Evolutionary conservation across 345 rosid species (phyloP).

Genomic region (Lumnitzera littorea): DNA sequence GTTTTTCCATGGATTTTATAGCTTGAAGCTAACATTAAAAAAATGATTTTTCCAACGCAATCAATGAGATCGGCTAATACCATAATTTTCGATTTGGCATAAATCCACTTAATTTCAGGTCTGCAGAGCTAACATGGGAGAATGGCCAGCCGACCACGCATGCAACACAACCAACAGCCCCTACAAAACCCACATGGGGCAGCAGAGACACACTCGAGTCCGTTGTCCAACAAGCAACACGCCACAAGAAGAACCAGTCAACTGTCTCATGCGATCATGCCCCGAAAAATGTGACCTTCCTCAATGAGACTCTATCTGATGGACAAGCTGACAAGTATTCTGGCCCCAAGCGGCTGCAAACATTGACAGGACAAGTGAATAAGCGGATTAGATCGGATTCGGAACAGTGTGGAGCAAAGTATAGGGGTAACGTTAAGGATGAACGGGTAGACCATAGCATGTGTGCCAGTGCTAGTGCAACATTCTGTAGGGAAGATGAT

Average conservation of each 20-base stretch:
- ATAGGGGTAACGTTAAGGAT: conserved; percentile 1
- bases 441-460: conserved; percentile 14
- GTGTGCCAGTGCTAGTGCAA: conserved; percentile 24
- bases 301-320: not conserved
- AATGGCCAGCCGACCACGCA: conserved; percentile 75
- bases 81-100: too few relatives aligned
- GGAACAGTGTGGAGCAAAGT: not conserved
- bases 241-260: conserved; percentile 1
- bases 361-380: conserved; percentile 2
- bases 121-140: conserved; percentile 82
- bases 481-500: conserved; percentile 25
- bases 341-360: too few relatives aligned
- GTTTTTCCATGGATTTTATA: not conserved
- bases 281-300: not conserved
- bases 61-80: too few relatives aligned
- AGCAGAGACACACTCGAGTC: conserved; percentile 82
- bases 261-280: not conserved
- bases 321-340: conserved; percentile 18
- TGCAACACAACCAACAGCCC: conserved; percentile 34
- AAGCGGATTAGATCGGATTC: conserved; percentile 22
- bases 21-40: not conserved
- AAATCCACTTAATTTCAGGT: conserved; percentile 26
- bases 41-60: too few relatives aligned
- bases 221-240: conserved; percentile 76
- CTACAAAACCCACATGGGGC: conserved; percentile 18